These are phyloP conservation scores for Kwoniella heveanensis DNA, from an alignment of 768 basidiomycete genomes.

Conservation along the genomic window DNA sequence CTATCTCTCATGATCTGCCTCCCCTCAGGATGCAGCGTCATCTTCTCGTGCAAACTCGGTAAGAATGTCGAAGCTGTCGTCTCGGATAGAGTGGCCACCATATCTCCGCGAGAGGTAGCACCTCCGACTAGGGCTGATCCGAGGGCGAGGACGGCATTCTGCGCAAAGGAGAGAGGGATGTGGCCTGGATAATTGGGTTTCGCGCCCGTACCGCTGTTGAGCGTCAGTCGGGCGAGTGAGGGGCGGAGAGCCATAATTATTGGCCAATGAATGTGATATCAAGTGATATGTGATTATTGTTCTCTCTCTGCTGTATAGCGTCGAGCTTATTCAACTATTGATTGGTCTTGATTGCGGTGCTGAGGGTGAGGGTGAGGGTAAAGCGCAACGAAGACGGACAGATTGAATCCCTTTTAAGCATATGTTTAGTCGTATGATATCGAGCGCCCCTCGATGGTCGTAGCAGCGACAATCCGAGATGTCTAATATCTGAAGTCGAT, in stretches of 20 bases:
- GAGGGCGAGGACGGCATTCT: constrained; percentile 79
- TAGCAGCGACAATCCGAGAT: too few relatives aligned
- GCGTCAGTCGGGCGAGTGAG: not conserved
- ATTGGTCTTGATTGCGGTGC: too few relatives aligned
- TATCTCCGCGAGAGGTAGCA: constrained; percentile 77
- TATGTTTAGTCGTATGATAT: too few relatives aligned
- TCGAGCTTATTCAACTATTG: too few relatives aligned
- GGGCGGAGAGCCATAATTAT: not conserved
- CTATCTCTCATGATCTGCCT: constrained; percentile 78
- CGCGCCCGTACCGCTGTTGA: not conserved
- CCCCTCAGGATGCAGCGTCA: constrained; percentile 80
- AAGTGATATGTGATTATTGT: too few relatives aligned
- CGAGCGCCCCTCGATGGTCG: too few relatives aligned
- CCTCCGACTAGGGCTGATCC: constrained; percentile 80
- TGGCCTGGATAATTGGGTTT: constrained; percentile 46
- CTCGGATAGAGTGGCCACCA: constrained; percentile 92
- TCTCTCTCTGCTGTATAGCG: too few relatives aligned
- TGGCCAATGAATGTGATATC: not conserved
- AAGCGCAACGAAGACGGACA: too few relatives aligned
- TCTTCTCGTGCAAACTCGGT: constrained; percentile 70
- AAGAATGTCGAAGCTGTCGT: constrained; percentile 82
- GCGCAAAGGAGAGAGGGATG: constrained; percentile 75
- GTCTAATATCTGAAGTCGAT: too few relatives aligned
- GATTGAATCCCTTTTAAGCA: too few relatives aligned
- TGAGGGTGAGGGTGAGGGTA: too few relatives aligned